phyloP scores from a whole-genome alignment of 2,329 filamentous ascomycete species.

The Calonectria pteridis region DNA sequence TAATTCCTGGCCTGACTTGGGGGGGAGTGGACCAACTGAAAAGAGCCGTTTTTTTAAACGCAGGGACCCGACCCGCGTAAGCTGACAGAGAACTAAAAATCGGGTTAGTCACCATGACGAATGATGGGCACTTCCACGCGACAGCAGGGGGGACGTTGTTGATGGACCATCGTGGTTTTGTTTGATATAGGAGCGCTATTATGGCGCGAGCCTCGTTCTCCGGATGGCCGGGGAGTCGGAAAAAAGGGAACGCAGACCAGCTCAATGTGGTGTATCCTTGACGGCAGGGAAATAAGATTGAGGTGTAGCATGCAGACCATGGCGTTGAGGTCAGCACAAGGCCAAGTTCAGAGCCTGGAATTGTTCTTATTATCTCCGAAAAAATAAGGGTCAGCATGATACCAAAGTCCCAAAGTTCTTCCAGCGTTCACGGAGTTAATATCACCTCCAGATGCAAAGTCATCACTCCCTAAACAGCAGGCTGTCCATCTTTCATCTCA shows the following conservation, averaged over 20 bases:
- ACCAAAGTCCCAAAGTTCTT: not conserved
- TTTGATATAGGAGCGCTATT: not conserved
- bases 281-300: not conserved
- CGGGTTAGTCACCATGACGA: not conserved
- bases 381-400: not conserved
- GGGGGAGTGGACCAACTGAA: not conserved
- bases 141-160: not conserved
- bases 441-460: not conserved
- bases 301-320: not conserved
- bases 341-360: not conserved
- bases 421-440: not conserved
- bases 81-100: not conserved
- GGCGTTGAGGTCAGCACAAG: not conserved
- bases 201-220: not conserved
- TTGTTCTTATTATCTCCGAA: not conserved
- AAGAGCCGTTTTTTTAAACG: not conserved
- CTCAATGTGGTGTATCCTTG: not conserved
- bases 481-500: not conserved
- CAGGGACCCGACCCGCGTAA: not conserved
- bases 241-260: not conserved
- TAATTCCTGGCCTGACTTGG: not conserved
- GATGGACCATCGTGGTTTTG: not conserved
- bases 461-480: not conserved
- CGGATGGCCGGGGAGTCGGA: not conserved
- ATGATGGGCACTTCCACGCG: not conserved